Conservation (phyloP, 306 rosid genomes). For the Cyamopsis tetragonoloba region DNA sequence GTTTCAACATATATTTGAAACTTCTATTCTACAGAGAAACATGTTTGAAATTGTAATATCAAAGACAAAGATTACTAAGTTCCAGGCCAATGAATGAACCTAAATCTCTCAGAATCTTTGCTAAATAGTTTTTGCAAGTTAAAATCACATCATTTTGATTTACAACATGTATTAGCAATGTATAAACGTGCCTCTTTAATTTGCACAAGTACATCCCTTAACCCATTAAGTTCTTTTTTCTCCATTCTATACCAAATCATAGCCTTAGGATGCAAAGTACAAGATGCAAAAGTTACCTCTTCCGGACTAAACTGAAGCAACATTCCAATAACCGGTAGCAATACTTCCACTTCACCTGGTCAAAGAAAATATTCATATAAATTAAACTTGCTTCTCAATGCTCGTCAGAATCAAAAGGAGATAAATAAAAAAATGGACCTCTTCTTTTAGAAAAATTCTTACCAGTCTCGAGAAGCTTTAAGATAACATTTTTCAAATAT, state of each 20-base stretch:
- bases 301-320: slow-evolving; percentile 98
- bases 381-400: slow-evolving; percentile 9
- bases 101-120: neutral
- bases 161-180: slow-evolving; percentile 9
- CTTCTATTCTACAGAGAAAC: neutral
- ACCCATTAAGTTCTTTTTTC: neutral
- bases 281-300: slow-evolving; percentile 57
- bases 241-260: neutral
- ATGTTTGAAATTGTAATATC: neutral
- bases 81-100: neutral
- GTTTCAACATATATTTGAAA: slow-evolving; percentile 6
- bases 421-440: neutral
- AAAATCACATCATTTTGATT: slow-evolving; percentile 1
- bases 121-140: neutral
- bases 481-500: slow-evolving; percentile 82
- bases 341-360: slow-evolving; percentile 92
- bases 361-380: slow-evolving; percentile 6
- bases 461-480: slow-evolving; percentile 99
- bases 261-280: slow-evolving; percentile 1
- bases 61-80: no score
- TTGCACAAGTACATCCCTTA: slow-evolving; percentile 8
- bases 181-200: neutral
- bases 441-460: slow-evolving; percentile 8
- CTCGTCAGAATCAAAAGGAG: slow-evolving; percentile 16
- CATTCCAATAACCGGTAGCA: slow-evolving; percentile 93